phyloP scores from a whole-genome alignment of 768 basidiomycete species.

The Neoboletus magnificus region DNA sequence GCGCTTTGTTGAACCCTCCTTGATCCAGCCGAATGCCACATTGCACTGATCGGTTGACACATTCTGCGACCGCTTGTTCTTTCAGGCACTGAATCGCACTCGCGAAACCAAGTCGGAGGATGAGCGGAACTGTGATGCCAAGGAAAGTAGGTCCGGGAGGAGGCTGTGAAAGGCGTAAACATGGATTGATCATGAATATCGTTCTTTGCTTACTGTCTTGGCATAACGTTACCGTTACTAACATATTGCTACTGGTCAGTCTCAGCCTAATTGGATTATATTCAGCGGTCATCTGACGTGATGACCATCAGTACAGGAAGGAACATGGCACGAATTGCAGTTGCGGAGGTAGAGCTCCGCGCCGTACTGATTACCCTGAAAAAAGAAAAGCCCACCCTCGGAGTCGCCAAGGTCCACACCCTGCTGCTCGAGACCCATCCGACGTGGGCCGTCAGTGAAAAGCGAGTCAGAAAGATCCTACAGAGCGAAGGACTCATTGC shows the following conservation, averaged over 20 bases:
- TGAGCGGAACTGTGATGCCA: not conserved
- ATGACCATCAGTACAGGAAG: not conserved
- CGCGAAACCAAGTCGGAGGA: not conserved
- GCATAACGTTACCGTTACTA: not conserved
- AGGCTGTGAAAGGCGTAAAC: not conserved
- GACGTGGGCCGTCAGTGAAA: slow-evolving; percentile 81
- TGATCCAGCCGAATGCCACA: too few relatives aligned
- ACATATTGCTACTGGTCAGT: not conserved
- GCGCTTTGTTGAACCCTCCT: too few relatives aligned
- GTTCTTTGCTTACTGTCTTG: not conserved
- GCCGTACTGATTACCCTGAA: slow-evolving; percentile 53
- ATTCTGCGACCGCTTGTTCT: not conserved
- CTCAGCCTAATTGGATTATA: not conserved
- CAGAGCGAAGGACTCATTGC: slow-evolving; percentile 53
- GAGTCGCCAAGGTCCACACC: slow-evolving; percentile 68
- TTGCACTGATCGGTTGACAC: not conserved
- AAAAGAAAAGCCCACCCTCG: slow-evolving; percentile 56
- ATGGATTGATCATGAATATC: not conserved
- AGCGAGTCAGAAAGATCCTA: slow-evolving; percentile 70
- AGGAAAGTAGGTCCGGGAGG: not conserved
- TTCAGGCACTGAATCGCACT: not conserved
- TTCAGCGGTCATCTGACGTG: not conserved
- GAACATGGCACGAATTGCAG: slow-evolving; percentile 14
- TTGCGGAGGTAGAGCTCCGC: slow-evolving; percentile 58
- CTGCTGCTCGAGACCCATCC: slow-evolving; percentile 57